A percentile compares a stretch with the other conserved stretches of the same genome.
These are phyloP conservation scores for Kwoniella sp. DNA, from an alignment of 768 basidiomycete species.

Conservation along the genomic window DNA sequence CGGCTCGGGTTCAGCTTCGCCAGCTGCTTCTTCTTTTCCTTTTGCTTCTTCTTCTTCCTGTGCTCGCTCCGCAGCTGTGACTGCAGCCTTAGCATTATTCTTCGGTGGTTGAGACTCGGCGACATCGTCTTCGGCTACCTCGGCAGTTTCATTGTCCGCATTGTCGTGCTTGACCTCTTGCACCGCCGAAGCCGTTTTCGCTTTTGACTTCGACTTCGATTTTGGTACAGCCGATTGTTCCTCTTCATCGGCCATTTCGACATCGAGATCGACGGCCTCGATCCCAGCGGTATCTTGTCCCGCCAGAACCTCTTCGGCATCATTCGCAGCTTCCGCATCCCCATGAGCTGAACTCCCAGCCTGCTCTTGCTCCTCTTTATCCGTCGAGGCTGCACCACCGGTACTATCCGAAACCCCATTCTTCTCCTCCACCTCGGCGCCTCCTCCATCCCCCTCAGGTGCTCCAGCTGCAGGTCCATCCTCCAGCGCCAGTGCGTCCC, in stretches of 20 bases:
- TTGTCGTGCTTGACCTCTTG: conserved; percentile 12
- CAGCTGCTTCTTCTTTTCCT: neutral
- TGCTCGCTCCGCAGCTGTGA: neutral
- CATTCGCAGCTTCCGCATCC: neutral
- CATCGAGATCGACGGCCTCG: neutral
- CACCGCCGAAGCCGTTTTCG: neutral
- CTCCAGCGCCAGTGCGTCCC: conserved; percentile 29
- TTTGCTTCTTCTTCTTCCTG: conserved; percentile 1
- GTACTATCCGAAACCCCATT: neutral
- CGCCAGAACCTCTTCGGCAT: neutral
- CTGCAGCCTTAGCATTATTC: neutral
- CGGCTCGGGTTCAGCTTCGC: neutral
- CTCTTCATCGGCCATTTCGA: neutral
- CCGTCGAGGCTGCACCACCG: no score
- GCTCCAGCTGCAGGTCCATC: conserved; percentile 3
- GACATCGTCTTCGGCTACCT: neutral
- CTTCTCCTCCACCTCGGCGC: neutral
- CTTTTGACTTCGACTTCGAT: neutral
- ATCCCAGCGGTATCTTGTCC: neutral
- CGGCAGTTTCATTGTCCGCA: conserved; percentile 11
- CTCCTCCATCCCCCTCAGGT: conserved; percentile 8
- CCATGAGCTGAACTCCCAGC: no score
- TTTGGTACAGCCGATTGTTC: neutral
- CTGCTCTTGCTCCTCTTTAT: no score
- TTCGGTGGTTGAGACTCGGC: neutral